Percentiles rank a stretch among this genome's conserved stretches.
phyloP scores from a whole-genome alignment of 2,329 filamentous ascomycete species.

The Chrysosphaeria jannelii region DNA sequence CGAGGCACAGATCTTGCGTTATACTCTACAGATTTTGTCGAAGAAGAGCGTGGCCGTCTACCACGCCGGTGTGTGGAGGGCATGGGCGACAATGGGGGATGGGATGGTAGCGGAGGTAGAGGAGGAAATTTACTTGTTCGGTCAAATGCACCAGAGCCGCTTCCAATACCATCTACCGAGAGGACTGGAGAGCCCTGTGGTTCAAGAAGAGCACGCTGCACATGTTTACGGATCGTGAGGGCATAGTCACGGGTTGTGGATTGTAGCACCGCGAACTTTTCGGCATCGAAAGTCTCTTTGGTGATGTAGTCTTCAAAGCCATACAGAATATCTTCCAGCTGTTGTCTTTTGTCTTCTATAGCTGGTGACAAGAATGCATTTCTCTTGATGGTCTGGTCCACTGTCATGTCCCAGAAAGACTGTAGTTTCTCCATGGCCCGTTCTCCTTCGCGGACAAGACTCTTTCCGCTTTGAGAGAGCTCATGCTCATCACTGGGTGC shows the following conservation, averaged over 20 bases:
- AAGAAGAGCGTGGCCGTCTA: too few species aligned
- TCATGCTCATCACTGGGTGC: conserved; percentile 6
- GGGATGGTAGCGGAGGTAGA: conserved; percentile 1
- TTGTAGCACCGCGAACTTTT: conserved; percentile 11
- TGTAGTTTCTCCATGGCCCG: conserved; percentile 11
- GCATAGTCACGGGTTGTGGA: conserved; percentile 12
- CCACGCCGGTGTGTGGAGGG: conserved; percentile 1
- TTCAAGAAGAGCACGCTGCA: too few species aligned
- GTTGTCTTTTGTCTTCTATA: conserved; percentile 7
- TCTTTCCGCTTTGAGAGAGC: conserved; percentile 9
- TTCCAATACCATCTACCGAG: too few species aligned
- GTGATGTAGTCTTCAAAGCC: conserved; percentile 15
- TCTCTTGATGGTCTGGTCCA: conserved; percentile 10
- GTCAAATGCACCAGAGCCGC: too few species aligned
- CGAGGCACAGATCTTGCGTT: too few species aligned
- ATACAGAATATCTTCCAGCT: conserved; percentile 13
- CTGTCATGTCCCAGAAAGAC: conserved; percentile 11
- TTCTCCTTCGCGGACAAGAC: conserved; percentile 8
- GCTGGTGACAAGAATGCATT: conserved; percentile 9
- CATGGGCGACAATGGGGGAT: background rate
- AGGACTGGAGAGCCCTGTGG: too few species aligned
- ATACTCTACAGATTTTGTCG: too few species aligned
- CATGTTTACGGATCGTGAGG: conserved; percentile 11
- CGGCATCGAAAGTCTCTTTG: conserved; percentile 10
- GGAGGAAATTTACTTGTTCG: too few species aligned